Conservation (phyloP, 306 rosid species). For the Argentina anserina region DNA sequence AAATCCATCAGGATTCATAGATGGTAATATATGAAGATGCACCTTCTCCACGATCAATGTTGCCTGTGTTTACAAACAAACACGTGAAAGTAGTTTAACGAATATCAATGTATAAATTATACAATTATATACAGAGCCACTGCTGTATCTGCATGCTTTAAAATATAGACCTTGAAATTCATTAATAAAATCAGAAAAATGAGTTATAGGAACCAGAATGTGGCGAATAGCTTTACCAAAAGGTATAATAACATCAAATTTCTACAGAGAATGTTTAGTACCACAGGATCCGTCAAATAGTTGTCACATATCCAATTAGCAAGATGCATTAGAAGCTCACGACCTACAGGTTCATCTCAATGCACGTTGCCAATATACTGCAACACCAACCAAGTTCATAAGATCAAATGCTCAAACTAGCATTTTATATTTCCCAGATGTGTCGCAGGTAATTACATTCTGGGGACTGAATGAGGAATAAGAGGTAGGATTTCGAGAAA, state of each 20-base stretch:
- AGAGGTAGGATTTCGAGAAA: conserved; percentile 9
- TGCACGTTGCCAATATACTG: conserved; percentile 98
- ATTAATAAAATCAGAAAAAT: no score
- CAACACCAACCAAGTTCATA: conserved; percentile 36
- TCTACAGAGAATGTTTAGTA: conserved; percentile 28
- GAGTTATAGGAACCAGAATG: neutral
- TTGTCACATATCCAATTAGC: conserved; percentile 97
- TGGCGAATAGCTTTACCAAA: neutral
- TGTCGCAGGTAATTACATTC: conserved; percentile 7
- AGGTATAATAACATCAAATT: neutral
- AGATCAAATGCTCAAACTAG: conserved; percentile 18
- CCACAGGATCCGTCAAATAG: conserved; percentile 78
- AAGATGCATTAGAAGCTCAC: conserved; percentile 70
- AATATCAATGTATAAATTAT: conserved; percentile 1
- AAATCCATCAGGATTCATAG: conserved; percentile 97
- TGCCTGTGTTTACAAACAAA: conserved; percentile 46
- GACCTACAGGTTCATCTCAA: conserved; percentile 97
- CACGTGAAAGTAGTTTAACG: conserved; percentile 19
- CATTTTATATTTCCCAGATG: conserved; percentile 4
- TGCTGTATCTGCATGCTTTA: no score
- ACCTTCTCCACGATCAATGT: conserved; percentile 66
- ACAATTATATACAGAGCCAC: conserved; percentile 10
- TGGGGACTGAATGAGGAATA: conserved; percentile 1
- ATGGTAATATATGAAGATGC: conserved; percentile 95
- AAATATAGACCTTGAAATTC: no score